Conservation (phyloP, 108 stramenopile genomes). For the Cyclotella sp. region DNA sequence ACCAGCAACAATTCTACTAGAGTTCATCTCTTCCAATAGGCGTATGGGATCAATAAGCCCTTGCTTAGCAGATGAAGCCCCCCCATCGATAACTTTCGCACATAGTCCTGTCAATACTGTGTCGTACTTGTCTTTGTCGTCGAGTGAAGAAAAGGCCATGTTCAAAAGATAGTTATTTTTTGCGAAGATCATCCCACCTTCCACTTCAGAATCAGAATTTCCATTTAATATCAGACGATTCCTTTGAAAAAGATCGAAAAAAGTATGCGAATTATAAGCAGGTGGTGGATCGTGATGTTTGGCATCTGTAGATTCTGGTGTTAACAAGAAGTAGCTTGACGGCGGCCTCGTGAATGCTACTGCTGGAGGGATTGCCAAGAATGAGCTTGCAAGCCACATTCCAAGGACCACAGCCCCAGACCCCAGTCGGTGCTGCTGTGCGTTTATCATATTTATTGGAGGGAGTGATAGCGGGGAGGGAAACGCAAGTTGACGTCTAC, state of each 20-base stretch:
- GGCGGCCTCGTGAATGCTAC: no score
- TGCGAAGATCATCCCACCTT: constrained; percentile 26
- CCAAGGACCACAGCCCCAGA: no score
- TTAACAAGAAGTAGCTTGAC: no score
- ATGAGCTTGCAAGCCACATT: no score
- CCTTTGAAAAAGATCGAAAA: background rate
- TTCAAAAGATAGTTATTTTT: constrained; percentile 53
- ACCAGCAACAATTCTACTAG: constrained; percentile 62
- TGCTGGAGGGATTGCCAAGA: no score
- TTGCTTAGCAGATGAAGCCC: constrained; percentile 29
- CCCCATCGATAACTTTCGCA: constrained; percentile 78
- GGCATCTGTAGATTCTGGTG: no score
- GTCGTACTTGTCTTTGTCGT: constrained; percentile 85
- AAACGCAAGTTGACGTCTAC: no score
- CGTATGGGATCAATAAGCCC: constrained; percentile 74
- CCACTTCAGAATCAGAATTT: constrained; percentile 4
- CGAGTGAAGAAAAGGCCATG: constrained; percentile 71
- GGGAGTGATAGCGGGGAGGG: no score
- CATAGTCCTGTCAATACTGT: constrained; percentile 87
- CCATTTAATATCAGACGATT: constrained; percentile 2
- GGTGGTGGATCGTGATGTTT: no score
- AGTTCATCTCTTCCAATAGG: constrained; percentile 85
- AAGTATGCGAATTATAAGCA: no score
- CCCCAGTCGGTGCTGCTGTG: no score
- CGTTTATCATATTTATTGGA: no score